Evolutionary conservation across 176 grass and related monocot genomes (phyloP).

Genomic region (Aegilops tauschii): DNA sequence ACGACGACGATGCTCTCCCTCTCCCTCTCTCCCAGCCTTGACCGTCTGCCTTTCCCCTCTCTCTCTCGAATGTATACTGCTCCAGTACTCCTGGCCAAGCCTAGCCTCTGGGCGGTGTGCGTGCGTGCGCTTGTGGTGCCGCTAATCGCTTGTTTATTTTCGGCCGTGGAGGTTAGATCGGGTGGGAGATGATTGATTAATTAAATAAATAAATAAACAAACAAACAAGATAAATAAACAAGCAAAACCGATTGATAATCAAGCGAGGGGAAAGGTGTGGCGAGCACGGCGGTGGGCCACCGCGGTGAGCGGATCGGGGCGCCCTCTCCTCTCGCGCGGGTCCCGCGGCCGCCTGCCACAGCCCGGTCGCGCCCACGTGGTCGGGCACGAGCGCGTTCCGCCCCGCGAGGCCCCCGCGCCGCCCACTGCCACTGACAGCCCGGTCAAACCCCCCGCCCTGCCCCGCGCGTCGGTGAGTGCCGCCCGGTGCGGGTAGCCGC

Average conservation of each 20-base stretch:
- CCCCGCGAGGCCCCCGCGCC: accelerated
- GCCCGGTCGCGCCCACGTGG: conserved; percentile 35
- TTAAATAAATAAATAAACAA: no score
- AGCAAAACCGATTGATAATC: neutral
- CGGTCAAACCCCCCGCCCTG: accelerated
- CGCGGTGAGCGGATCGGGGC: conserved; percentile 27
- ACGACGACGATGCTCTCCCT: neutral
- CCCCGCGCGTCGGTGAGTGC: neutral
- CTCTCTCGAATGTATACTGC: conserved; percentile 16
- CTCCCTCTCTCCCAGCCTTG: neutral
- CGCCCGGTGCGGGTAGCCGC: no score
- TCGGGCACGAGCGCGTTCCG: neutral
- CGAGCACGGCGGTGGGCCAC: neutral
- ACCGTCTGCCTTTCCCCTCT: neutral
- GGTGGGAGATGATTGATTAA: neutral
- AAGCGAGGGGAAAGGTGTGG: neutral
- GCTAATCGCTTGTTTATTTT: conserved; percentile 6
- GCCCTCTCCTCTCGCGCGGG: neutral
- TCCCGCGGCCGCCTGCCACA: neutral
- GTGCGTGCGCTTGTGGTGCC: neutral
- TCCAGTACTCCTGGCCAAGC: no score
- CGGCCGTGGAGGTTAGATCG: neutral
- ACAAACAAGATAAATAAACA: no score
- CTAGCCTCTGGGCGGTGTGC: neutral
- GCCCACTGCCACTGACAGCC: neutral